A percentile compares a stretch with the other conserved stretches of the same genome.
These are phyloP conservation scores for Zopfia rhizophila DNA, from an alignment of 2,329 filamentous ascomycete genomes.

Conservation along the genomic window DNA sequence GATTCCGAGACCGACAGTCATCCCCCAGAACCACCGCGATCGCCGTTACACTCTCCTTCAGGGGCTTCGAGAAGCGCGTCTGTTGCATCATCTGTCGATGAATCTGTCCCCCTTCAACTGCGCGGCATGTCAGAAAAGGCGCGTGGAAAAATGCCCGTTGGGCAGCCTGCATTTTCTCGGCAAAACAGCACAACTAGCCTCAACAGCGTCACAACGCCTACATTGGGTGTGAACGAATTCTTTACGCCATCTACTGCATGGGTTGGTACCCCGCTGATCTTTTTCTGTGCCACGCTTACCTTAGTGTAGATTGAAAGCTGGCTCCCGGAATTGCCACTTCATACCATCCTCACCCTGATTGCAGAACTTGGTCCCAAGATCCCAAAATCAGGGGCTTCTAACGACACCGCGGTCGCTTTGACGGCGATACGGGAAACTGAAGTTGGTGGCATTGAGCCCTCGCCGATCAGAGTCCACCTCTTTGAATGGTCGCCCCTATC, in stretches of 20 bases:
- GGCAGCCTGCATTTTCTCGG: slow-evolving; percentile 82
- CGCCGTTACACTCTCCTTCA: slow-evolving; percentile 41
- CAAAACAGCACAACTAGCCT: slow-evolving; percentile 91
- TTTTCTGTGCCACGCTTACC: slow-evolving; percentile 29
- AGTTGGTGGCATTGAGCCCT: slow-evolving; percentile 78
- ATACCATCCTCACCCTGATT: slow-evolving; percentile 84
- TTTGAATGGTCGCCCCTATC: slow-evolving; percentile 95
- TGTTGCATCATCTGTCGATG: slow-evolving; percentile 74
- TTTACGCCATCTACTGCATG: slow-evolving; percentile 86
- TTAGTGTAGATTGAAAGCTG: slow-evolving; percentile 79
- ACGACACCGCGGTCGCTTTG: slow-evolving; percentile 53
- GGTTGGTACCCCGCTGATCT: slow-evolving; percentile 54
- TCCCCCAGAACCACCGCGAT: slow-evolving; percentile 49
- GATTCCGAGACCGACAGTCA: slow-evolving; percentile 67
- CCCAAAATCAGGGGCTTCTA: slow-evolving; percentile 58
- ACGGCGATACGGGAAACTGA: slow-evolving; percentile 68
- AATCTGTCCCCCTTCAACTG: slow-evolving; percentile 82
- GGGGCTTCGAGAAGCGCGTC: slow-evolving; percentile 72
- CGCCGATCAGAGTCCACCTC: slow-evolving; percentile 79
- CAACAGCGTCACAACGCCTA: slow-evolving; percentile 69
- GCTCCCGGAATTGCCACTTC: slow-evolving; percentile 90
- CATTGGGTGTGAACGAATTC: slow-evolving; percentile 65
- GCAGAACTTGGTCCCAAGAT: slow-evolving; percentile 64
- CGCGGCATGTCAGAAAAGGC: slow-evolving; percentile 98
- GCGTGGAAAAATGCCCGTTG: slow-evolving; percentile 91